Conservation (phyloP, 305 asterid species). For the Rubia peregrina region DNA sequence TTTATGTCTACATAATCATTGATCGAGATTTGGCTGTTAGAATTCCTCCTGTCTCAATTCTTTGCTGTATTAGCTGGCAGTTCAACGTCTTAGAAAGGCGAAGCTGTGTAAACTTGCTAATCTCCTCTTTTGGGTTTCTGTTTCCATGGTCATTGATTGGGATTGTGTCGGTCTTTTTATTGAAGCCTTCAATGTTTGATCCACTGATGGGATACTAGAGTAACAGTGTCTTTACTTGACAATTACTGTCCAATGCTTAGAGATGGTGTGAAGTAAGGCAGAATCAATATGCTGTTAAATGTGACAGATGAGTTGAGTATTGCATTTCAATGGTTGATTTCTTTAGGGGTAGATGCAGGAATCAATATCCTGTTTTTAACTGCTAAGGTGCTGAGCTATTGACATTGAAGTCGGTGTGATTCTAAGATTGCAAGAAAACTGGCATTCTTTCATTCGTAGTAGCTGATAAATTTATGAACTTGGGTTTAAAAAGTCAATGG, state of each 20-base stretch:
- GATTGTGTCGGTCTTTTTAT: neutral
- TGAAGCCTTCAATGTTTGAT: conserved; percentile 1
- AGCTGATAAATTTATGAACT: conserved; percentile 20
- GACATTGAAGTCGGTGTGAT: neutral
- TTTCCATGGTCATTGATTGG: neutral
- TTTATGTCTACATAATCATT: neutral
- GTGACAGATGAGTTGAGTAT: neutral
- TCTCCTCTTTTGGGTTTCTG: neutral
- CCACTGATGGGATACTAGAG: neutral
- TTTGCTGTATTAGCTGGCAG: conserved; percentile 1
- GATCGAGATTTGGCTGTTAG: neutral
- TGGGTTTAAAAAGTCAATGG: conserved; percentile 24
- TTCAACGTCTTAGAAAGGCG: neutral
- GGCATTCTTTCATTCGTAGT: conserved; percentile 12
- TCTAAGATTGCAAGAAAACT: neutral
- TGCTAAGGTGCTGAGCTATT: neutral
- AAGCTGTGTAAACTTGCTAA: neutral
- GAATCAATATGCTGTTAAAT: neutral
- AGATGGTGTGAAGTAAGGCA: neutral
- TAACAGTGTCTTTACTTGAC: neutral
- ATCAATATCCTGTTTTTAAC: neutral
- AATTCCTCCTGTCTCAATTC: neutral
- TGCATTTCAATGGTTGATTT: no score
- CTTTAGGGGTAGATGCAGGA: no score
- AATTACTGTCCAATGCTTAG: neutral